These are phyloP conservation scores for Stylosanthes scabra DNA, from an alignment of 331 rosid genomes.

Conservation along the genomic window DNA sequence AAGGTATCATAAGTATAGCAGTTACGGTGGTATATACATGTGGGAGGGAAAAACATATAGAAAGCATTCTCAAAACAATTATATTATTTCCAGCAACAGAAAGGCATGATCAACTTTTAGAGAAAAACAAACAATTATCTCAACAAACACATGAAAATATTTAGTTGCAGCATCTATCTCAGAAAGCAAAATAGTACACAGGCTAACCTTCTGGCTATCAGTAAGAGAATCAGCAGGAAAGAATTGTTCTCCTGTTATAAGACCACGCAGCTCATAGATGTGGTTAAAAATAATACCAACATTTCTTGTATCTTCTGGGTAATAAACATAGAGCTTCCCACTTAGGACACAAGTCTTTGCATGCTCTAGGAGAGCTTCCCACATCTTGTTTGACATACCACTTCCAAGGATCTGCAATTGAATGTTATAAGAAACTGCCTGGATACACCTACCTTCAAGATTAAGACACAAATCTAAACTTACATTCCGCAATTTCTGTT, in stretches of 20 bases:
- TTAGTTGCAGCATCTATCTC: conserved; percentile 11
- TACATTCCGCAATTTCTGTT: conserved; percentile 73
- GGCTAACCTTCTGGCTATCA: conserved; percentile 83
- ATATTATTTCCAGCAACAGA: conserved; percentile 32
- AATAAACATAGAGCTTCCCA: conserved; percentile 86
- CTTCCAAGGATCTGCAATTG: conserved; percentile 88
- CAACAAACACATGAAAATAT: background rate
- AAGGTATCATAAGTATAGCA: conserved; percentile 33
- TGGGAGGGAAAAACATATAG: conserved; percentile 19
- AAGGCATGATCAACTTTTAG: conserved; percentile 7
- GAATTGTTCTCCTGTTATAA: conserved; percentile 80
- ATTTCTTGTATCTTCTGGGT: conserved; percentile 82
- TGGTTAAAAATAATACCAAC: conserved; percentile 86
- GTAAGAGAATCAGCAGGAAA: conserved; percentile 78
- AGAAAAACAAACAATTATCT: conserved; percentile 19
- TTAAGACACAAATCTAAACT: conserved; percentile 42
- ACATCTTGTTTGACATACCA: conserved; percentile 99
- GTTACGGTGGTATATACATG: conserved; percentile 1
- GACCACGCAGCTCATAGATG: conserved; percentile 86
- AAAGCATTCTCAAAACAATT: conserved; percentile 7
- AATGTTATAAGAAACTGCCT: conserved; percentile 34
- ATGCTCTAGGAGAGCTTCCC: conserved; percentile 97
- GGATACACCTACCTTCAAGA: conserved; percentile 35
- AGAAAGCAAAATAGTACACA: conserved; percentile 2
- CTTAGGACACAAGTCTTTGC: conserved; percentile 92